These are phyloP conservation scores for Fusarium concolor DNA, from an alignment of 2,329 filamentous ascomycete species.

Conservation along the genomic window DNA sequence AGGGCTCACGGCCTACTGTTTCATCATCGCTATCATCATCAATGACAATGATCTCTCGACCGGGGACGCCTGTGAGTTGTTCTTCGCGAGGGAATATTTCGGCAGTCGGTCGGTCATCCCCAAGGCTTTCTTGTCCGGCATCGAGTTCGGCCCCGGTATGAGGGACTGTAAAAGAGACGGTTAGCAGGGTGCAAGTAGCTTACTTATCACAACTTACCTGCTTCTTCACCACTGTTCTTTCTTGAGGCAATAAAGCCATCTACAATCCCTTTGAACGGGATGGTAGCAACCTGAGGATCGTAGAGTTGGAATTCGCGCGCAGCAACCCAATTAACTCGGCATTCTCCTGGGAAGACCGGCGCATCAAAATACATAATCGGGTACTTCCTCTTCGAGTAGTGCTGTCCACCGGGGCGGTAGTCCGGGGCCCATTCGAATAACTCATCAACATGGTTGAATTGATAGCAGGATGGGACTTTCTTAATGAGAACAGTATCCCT, in stretches of 20 bases:
- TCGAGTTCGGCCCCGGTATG: accelerated
- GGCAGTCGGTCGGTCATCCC: not conserved
- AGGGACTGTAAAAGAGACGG: too few species aligned
- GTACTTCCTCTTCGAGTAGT: not conserved
- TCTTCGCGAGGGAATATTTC: not conserved
- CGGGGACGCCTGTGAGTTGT: accelerated
- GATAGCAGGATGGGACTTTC: not conserved
- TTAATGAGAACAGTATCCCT: not conserved
- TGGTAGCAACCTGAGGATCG: not conserved
- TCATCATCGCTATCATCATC: not conserved
- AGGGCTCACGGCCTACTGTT: accelerated
- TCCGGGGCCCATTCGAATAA: not conserved
- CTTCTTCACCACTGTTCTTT: not conserved
- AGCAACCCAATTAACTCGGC: constrained; percentile 9
- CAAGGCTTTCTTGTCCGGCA: accelerated
- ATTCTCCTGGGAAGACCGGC: not conserved
- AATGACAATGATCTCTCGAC: not conserved
- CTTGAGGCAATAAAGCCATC: not conserved
- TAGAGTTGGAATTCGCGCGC: not conserved
- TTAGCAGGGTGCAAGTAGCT: not conserved
- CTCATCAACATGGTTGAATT: not conserved
- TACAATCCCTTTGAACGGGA: not conserved
- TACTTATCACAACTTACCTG: not conserved
- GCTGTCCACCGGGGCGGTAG: not conserved
- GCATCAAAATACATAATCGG: constrained; percentile 21